Conservation (phyloP, 306 rosid species). For the Cotoneaster glaucophyllus region DNA sequence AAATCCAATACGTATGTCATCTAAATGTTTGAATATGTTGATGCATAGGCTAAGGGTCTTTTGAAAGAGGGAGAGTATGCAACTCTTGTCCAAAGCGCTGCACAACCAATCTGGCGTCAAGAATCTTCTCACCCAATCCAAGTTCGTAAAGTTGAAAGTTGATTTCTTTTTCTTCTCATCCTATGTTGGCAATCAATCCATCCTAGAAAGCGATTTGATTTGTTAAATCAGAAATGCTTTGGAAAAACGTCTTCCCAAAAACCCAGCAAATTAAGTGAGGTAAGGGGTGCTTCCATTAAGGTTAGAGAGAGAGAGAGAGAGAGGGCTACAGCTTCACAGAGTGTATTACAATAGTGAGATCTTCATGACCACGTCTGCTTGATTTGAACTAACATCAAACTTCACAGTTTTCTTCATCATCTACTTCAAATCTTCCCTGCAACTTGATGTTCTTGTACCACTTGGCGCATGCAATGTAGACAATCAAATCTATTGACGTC, state of each 20-base stretch:
- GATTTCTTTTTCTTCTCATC: slow-evolving; percentile 2
- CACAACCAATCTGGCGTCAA: slow-evolving; percentile 88
- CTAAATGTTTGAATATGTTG: slow-evolving; percentile 14
- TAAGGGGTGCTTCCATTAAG: slow-evolving; percentile 5
- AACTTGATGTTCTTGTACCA: slow-evolving; percentile 88
- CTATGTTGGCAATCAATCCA: too few relatives aligned
- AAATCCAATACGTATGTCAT: background rate
- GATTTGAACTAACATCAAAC: slow-evolving; percentile 30
- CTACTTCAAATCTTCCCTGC: slow-evolving; percentile 49
- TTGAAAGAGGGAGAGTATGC: slow-evolving; percentile 62
- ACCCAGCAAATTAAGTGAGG: background rate
- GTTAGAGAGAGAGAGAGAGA: too few relatives aligned
- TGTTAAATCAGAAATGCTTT: background rate
- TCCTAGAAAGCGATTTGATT: too few relatives aligned
- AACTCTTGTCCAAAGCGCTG: slow-evolving; percentile 95
- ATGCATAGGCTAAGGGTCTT: slow-evolving; percentile 51
- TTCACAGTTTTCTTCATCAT: slow-evolving; percentile 27
- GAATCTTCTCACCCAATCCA: slow-evolving; percentile 90
- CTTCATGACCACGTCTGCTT: too few relatives aligned
- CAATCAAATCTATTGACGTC: slow-evolving; percentile 66
- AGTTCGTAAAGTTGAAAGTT: slow-evolving; percentile 72
- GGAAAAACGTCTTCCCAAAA: background rate
- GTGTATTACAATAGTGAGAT: slow-evolving; percentile 1
- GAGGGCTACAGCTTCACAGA: background rate
- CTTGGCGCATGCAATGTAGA: slow-evolving; percentile 70